phyloP scores from a whole-genome alignment of 148 eudicot species.

The Spergularia bocconei region DNA sequence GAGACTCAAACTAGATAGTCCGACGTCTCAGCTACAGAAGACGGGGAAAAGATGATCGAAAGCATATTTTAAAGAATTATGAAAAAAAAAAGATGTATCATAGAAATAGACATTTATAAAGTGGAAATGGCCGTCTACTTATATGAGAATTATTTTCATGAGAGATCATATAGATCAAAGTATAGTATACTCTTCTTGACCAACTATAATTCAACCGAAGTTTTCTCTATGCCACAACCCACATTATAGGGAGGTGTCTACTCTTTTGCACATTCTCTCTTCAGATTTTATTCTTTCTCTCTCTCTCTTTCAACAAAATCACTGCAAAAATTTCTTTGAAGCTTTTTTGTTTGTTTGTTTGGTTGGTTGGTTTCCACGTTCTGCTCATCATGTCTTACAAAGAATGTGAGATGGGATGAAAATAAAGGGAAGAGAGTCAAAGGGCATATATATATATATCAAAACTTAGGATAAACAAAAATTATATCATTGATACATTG shows the following conservation, averaged over 20 bases:
- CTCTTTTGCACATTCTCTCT: conserved; percentile 19
- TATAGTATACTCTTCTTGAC: conserved; percentile 7
- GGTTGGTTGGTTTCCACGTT: conserved; percentile 26
- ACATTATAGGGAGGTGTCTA: conserved; percentile 17
- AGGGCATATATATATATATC: too few relatives aligned
- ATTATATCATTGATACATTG: too few relatives aligned
- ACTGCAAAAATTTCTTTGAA: conserved; percentile 7
- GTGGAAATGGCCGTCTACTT: too few relatives aligned
- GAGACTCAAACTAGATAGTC: too few relatives aligned
- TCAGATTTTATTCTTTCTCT: conserved; percentile 10
- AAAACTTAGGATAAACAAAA: not conserved
- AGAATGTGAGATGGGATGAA: conserved; percentile 21
- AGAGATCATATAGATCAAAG: not conserved
- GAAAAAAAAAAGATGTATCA: too few relatives aligned
- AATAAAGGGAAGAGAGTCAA: conserved; percentile 22
- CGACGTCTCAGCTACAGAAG: too few relatives aligned
- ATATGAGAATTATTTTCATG: not conserved
- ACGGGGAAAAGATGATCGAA: too few relatives aligned
- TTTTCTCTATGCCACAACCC: conserved; percentile 41
- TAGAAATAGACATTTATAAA: too few relatives aligned
- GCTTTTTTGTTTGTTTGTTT: too few relatives aligned
- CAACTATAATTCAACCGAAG: conserved; percentile 28
- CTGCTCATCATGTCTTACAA: conserved; percentile 32
- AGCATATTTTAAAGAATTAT: too few relatives aligned
- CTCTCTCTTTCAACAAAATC: conserved; percentile 5